Evolutionary conservation across 2,329 filamentous ascomycete species (phyloP).

Genomic region (Mycosphaerella sp.): DNA sequence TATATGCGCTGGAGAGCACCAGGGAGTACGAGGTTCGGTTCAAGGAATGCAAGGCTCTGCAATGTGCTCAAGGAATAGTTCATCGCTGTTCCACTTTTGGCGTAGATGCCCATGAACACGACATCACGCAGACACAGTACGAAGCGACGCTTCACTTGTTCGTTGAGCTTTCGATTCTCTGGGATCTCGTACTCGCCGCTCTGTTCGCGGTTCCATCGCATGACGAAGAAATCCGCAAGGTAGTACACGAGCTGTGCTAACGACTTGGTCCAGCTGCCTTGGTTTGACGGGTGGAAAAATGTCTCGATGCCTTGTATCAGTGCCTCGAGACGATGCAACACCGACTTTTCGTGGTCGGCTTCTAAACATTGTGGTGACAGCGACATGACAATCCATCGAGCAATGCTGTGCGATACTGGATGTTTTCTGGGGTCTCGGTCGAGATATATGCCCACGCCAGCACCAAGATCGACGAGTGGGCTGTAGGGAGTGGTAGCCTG

Average conservation of each 20-base stretch:
- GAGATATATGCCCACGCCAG: conserved; percentile 76
- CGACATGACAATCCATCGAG: conserved; percentile 88
- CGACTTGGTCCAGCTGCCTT: conserved; percentile 83
- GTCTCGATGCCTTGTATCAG: conserved; percentile 94
- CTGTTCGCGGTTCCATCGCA: conserved; percentile 93
- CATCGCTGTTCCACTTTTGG: conserved; percentile 87
- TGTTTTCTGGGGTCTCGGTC: conserved; percentile 93
- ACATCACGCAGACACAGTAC: conserved; percentile 85
- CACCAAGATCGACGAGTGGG: conserved; percentile 67
- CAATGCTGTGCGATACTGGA: conserved; percentile 84
- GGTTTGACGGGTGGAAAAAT: conserved; percentile 97
- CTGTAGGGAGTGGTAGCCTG: conserved; percentile 93
- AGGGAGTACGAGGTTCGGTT: conserved; percentile 85
- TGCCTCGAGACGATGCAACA: conserved; percentile 79
- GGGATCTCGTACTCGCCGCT: conserved; percentile 88
- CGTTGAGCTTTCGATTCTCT: conserved; percentile 68
- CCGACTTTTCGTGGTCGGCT: conserved; percentile 59
- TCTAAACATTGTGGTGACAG: conserved; percentile 77
- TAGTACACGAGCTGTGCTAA: conserved; percentile 88
- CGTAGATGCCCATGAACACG: conserved; percentile 96
- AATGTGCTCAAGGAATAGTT: conserved; percentile 87
- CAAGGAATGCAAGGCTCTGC: conserved; percentile 81
- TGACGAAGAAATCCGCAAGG: conserved; percentile 91
- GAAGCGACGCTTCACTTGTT: conserved; percentile 78
- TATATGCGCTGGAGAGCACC: conserved; percentile 95